These are phyloP conservation scores for Rhizopus sp. DNA, from an alignment of 371 early-diverging fungal genomes.

Conservation along the genomic window DNA sequence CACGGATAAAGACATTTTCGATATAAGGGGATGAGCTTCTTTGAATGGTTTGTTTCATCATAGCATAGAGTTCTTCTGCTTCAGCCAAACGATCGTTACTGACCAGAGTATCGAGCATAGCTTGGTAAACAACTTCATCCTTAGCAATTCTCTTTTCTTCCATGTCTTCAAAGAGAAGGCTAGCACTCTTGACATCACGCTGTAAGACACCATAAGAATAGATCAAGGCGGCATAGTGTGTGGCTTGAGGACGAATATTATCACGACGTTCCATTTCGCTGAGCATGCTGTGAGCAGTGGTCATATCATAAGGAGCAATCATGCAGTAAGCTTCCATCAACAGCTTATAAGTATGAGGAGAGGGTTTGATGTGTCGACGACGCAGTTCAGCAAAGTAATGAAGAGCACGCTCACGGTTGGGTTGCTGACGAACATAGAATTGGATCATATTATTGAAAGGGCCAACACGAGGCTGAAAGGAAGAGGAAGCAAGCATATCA, in stretches of 20 bases:
- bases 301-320: constrained; percentile 65
- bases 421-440: constrained; percentile 64
- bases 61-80: constrained; percentile 48
- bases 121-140: constrained; percentile 62
- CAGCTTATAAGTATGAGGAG: constrained; percentile 64
- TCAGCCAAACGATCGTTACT: constrained; percentile 42
- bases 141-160: constrained; percentile 35
- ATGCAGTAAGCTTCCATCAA: constrained; percentile 62
- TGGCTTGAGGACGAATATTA: constrained; percentile 49
- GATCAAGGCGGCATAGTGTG: constrained; percentile 63
- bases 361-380: constrained; percentile 53
- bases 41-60: constrained; percentile 25
- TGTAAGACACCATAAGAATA: constrained; percentile 64
- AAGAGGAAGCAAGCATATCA: constrained; percentile 55
- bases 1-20: constrained; percentile 66
- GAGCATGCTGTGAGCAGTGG: constrained; percentile 58
- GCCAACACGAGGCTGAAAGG: constrained; percentile 57
- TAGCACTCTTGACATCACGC: constrained; percentile 55
- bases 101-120: constrained; percentile 59
- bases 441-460: constrained; percentile 72
- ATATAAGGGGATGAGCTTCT: constrained; percentile 60
- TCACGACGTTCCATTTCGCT: constrained; percentile 52
- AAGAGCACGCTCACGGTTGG: constrained; percentile 53
- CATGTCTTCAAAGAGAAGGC: constrained; percentile 56
- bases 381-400: constrained; percentile 56